Evolutionary conservation across 1,284 basidiomycete genomes (phyloP), one percentile per base, ranked within the genome.

Genomic region (Rhodotorula sp.): DNA sequence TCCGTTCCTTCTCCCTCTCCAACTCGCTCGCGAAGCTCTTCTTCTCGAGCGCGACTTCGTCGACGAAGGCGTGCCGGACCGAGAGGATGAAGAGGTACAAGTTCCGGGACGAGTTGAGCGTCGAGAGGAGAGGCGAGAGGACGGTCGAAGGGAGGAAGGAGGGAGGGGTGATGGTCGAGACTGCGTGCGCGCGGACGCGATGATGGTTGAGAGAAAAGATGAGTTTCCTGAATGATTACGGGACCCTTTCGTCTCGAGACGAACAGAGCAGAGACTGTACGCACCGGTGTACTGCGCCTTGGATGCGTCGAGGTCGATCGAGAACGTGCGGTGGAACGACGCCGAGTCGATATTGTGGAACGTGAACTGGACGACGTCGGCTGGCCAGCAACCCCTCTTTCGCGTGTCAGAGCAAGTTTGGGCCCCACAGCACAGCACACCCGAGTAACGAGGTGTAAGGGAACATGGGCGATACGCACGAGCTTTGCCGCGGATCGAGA

Each of bases 271-370:
- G 37, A 42, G 37, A 42, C 37, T 42, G 37, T 10, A 62, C 67
- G 49, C 37, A 65, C 74, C 17, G 6, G 64, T 49, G 60, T 79
- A 79, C 10, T 56, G 46, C 15, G 65, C 60, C 15, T 65, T 54
- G 12, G 74, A 75, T 6, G 74, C 75, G 65, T 78, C 76, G 42
- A 79, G 53, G 30, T 77, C 75, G 66, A 79, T 71, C 7, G 71
- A 72, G 51, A 79, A 78, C 18, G 72, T 56, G 2, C 77, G 75
- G 6, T 68, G 65, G 60, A 75, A 76, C 42, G 72, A 70, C 0
- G 73, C 64, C 0, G 74, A 71, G 37, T 78, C 76, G 42, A 79
- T 49, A 42, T 72, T 65, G 14, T 64, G 62, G 62, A 79, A 79
- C n/a, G 64, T 71, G 68, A 79, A 79, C 26, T 73, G 67, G 24